A percentile compares a stretch with the other conserved stretches of the same genome.
These are phyloP conservation scores for Neurospora africana DNA, from an alignment of 495 filamentous ascomycete species.

Conservation along the genomic window DNA sequence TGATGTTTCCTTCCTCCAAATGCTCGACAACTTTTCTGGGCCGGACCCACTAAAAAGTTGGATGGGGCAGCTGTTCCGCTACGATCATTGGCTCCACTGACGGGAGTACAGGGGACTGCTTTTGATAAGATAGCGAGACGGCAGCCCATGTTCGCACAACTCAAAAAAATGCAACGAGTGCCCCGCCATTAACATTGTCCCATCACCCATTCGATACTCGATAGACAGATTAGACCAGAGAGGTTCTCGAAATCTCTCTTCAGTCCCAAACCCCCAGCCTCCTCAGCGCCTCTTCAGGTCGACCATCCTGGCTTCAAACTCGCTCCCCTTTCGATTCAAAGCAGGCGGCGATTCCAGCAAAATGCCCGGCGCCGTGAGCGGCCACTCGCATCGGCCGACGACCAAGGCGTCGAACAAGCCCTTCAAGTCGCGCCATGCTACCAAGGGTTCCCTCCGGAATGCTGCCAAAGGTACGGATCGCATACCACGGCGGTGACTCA, in stretches of 20 bases:
- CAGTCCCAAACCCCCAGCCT: neutral
- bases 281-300: neutral
- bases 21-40: slow-evolving; percentile 9
- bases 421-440: slow-evolving; percentile 84
- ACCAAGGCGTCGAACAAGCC: slow-evolving; percentile 77
- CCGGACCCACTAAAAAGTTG: slow-evolving; percentile 21
- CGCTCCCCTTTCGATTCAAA: slow-evolving; percentile 83
- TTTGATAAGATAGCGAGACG: slow-evolving; percentile 18
- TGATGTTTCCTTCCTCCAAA: neutral
- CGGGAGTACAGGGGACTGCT: neutral
- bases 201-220: neutral
- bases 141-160: slow-evolving; percentile 11
- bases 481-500: neutral
- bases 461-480: slow-evolving; percentile 58
- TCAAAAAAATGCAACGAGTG: slow-evolving; percentile 15
- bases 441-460: slow-evolving; percentile 75
- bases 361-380: slow-evolving; percentile 46
- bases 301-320: neutral
- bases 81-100: slow-evolving; percentile 11
- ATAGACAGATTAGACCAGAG: neutral
- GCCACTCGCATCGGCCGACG: slow-evolving; percentile 82
- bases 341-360: slow-evolving; percentile 54
- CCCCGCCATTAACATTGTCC: slow-evolving; percentile 16
- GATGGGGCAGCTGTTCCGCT: neutral
- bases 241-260: slow-evolving; percentile 10